Percentiles rank a stretch among this genome's conserved stretches.
phyloP scores from a whole-genome alignment of 331 rosid genomes.

The Acacia pycnantha region DNA sequence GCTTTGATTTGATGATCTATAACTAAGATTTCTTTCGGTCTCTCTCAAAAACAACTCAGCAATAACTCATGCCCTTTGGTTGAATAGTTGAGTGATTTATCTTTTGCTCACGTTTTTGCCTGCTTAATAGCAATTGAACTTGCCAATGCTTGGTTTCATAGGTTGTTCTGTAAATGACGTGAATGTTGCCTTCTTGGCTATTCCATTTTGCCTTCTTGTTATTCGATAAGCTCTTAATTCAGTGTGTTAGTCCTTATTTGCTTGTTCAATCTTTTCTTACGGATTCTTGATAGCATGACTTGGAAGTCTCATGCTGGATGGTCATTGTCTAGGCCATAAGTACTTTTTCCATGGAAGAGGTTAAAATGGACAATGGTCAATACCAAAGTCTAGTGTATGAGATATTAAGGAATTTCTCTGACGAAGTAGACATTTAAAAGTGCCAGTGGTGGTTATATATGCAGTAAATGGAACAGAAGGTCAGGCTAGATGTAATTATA shows the following conservation, averaged over 20 bases:
- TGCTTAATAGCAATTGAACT: constrained; percentile 16
- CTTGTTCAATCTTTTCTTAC: constrained; percentile 25
- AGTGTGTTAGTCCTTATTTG: neutral
- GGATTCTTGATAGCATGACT: constrained; percentile 27
- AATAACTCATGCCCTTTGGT: neutral
- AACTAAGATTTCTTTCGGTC: neutral
- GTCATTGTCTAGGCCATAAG: neutral
- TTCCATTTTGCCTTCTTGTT: constrained; percentile 17
- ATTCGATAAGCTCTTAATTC: constrained; percentile 8
- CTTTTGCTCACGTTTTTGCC: constrained; percentile 31
- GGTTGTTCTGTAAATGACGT: constrained; percentile 7
- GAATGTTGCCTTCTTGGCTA: constrained; percentile 25
- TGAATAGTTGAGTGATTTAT: constrained; percentile 6
- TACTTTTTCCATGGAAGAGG: constrained; percentile 1
- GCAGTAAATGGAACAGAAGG: neutral
- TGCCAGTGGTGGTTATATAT: neutral
- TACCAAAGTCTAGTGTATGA: neutral
- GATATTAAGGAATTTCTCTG: neutral
- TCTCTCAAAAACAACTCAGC: neutral
- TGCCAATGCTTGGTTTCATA: constrained; percentile 1
- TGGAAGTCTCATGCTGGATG: constrained; percentile 14
- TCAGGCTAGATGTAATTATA: neutral
- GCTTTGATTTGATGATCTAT: constrained; percentile 13
- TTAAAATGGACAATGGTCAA: neutral
- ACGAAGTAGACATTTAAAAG: constrained; percentile 1